Percentiles rank a stretch among this genome's conserved stretches.
These are phyloP conservation scores for Trichoderma sp. DNA, from an alignment of 2,329 filamentous ascomycete species.

Conservation along the genomic window DNA sequence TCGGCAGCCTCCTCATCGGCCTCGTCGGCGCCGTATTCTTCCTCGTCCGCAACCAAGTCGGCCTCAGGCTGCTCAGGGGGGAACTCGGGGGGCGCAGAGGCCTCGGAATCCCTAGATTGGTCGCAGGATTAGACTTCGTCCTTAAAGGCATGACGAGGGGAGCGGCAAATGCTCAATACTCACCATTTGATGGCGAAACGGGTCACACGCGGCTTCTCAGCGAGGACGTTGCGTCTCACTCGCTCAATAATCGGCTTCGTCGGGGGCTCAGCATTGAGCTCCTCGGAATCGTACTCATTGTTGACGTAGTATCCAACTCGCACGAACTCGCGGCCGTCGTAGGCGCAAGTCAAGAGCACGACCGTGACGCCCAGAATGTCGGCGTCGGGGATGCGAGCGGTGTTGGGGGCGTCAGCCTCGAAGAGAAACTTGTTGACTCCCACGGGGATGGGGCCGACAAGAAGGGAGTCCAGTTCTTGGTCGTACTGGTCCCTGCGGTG, in stretches of 20 bases:
- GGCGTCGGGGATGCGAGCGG: constrained; percentile 85
- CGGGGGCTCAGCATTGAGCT: constrained; percentile 85
- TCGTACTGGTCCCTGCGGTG: constrained; percentile 82
- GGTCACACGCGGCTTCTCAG: constrained; percentile 96
- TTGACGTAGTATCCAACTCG: constrained; percentile 99
- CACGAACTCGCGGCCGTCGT: constrained; percentile 95
- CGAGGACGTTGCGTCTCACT: constrained; percentile 87
- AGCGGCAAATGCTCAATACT: constrained; percentile 41
- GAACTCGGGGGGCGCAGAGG: constrained; percentile 91
- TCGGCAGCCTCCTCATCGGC: constrained; percentile 70
- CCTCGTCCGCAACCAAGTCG: constrained; percentile 81
- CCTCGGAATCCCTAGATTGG: constrained; percentile 86
- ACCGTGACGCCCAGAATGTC: constrained; percentile 98
- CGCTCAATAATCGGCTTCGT: constrained; percentile 91
- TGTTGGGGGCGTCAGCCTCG: constrained; percentile 90
- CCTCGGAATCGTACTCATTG: constrained; percentile 95
- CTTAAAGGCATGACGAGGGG: constrained; percentile 11
- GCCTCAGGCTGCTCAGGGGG: constrained; percentile 97
- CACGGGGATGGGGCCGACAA: constrained; percentile 95
- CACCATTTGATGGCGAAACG: constrained; percentile 98
- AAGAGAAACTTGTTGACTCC: constrained; percentile 99
- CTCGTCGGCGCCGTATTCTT: constrained; percentile 89
- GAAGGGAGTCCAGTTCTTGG: constrained; percentile 94
- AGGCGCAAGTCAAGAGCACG: constrained; percentile 92
- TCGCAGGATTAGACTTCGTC: constrained; percentile 25